These are phyloP conservation scores for Trichoderma asperelloides DNA, from an alignment of 495 filamentous ascomycete species.

Conservation along the genomic window DNA sequence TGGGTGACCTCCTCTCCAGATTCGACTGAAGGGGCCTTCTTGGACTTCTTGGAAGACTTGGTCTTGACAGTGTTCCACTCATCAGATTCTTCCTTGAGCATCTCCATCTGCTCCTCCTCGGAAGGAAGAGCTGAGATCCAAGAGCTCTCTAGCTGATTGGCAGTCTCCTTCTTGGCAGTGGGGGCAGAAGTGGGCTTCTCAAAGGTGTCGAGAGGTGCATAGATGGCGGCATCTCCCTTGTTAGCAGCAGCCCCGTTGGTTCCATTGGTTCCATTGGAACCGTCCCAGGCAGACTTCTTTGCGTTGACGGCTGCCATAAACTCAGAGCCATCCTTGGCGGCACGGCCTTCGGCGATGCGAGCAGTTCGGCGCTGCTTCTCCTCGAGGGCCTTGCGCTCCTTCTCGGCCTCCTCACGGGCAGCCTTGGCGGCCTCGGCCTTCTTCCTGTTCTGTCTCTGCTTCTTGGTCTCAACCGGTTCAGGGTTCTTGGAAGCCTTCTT, in stretches of 20 bases:
- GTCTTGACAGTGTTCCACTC: constrained; percentile 70
- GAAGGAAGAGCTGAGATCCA: constrained; percentile 58
- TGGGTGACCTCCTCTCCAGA: constrained; percentile 17
- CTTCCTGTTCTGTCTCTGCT: constrained; percentile 76
- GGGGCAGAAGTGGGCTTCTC: constrained; percentile 29
- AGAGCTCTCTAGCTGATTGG: constrained; percentile 10
- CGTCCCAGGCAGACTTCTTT: constrained; percentile 12
- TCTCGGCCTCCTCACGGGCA: constrained; percentile 63
- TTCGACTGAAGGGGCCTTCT: constrained; percentile 26
- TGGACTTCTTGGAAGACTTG: constrained; percentile 39
- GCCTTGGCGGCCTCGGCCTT: constrained; percentile 70
- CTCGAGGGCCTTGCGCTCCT: constrained; percentile 56
- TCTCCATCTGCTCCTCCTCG: constrained; percentile 78
- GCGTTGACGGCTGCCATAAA: constrained; percentile 42
- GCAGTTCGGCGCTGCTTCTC: constrained; percentile 77
- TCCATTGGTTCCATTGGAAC: constrained; percentile 16
- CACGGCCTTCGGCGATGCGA: constrained; percentile 67
- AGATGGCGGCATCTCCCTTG: constrained; percentile 25
- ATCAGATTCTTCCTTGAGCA: constrained; percentile 50
- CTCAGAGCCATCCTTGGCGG: constrained; percentile 59
- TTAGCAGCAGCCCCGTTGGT: constrained; percentile 20
- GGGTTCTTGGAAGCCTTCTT: constrained; percentile 51
- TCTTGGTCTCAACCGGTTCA: constrained; percentile 67
- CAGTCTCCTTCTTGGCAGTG: neutral
- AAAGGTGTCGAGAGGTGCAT: constrained; percentile 65